Base-by-base conservation (phyloP, 768 basidiomycete genomes). In the Russula olivacea region DNA sequence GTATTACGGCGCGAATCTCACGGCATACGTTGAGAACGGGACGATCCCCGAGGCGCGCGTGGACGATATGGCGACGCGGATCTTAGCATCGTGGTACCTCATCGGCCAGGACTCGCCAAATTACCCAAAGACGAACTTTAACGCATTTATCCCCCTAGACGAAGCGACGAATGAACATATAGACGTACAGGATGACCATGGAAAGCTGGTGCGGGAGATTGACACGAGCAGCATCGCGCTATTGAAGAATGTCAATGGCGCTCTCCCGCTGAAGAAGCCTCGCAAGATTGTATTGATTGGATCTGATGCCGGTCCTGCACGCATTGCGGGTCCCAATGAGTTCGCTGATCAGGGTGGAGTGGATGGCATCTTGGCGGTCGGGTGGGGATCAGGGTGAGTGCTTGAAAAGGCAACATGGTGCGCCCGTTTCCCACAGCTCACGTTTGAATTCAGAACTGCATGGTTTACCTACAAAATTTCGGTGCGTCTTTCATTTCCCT, bases 11-110 rank as follows among this genome's bases (percentile, higher is more conserved):
- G 75, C 70, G 1, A 89, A 86, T 71, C 78, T 93, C 36, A 86
- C 85, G 0, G 76, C 76, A 30, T 85, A 79, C 54, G 89, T 94
- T 19, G 74, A 80, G 52, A 89, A 93, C 70, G 85, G 85, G 45
- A 85, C 83, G 3, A 88, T 94, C 56, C 79, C 87, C 0, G 76
- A 79, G 65, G 70, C 78, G 3, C 82, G 89, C 7, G 73, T 89
- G 6, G 84, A 87, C 59, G 91, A 94, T 70, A 92, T 93, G 89
- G 91, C 87, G 4, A 85, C 82, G 10, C 85, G 91, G 34, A 87
- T 93, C 68, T 71, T 93, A 28, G 87, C 89, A 3, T 75, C 78
- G 0, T 93, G 84, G 82, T 91, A 86, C 69, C 74, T 82, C 57
- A 77, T 88, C 50, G 76, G 77, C 40, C 89, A 91, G 74, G 86